Conservation (phyloP, 352 stramenopile genomes). For the Phytophthora chlamydospora region DNA sequence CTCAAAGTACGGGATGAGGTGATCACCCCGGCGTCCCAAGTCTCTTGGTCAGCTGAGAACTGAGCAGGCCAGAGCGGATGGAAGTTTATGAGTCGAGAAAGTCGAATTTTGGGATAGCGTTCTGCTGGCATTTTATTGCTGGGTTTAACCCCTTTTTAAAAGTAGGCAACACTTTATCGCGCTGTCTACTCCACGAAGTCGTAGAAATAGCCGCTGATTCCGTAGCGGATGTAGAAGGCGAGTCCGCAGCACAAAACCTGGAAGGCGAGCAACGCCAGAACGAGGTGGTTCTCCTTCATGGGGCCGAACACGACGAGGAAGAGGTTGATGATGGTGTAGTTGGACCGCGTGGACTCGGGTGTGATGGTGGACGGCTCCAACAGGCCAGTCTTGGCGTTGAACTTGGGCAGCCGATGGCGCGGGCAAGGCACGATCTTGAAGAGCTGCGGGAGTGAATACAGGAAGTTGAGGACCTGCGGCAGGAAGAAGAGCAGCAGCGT, state of each 20-base stretch:
- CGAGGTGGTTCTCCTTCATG: conserved; percentile 80
- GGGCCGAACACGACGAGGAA: conserved; percentile 86
- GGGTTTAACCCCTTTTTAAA: conserved; percentile 1
- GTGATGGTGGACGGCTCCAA: conserved; percentile 94
- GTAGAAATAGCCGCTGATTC: conserved; percentile 88
- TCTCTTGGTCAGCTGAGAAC: conserved; percentile 39
- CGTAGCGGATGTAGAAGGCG: conserved; percentile 89
- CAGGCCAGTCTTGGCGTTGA: conserved; percentile 91
- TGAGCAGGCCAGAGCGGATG: background rate
- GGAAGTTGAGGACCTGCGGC: conserved; percentile 98
- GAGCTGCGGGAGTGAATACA: conserved; percentile 98
- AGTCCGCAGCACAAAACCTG: conserved; percentile 72
- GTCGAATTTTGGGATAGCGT: conserved; percentile 8
- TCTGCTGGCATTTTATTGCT: conserved; percentile 20
- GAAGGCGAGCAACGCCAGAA: conserved; percentile 73
- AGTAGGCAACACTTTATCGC: conserved; percentile 1
- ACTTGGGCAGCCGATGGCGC: conserved; percentile 97
- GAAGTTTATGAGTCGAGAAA: background rate
- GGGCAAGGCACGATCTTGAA: conserved; percentile 98
- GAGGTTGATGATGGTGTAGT: conserved; percentile 91
- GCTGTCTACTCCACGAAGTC: conserved; percentile 80
- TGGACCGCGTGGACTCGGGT: conserved; percentile 80
- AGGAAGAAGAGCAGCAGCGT: conserved; percentile 98
- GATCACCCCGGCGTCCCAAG: conserved; percentile 43
- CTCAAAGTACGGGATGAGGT: conserved; percentile 48